Conservation (phyloP, 2,329 filamentous ascomycete genomes). For the Colletotrichum nymphaeae region DNA sequence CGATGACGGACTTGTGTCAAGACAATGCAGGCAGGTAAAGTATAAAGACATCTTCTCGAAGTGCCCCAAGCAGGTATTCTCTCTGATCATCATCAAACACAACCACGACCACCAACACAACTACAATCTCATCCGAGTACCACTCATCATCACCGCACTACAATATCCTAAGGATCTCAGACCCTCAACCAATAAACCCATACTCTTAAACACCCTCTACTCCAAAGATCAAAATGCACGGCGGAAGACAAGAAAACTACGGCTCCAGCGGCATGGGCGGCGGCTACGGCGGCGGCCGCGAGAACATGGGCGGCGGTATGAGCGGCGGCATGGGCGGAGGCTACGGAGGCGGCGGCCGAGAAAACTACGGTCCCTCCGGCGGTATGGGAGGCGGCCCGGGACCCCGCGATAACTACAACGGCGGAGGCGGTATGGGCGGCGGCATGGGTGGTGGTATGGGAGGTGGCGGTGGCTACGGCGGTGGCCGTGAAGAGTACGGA, state of each 20-base stretch:
- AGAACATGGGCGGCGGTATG: neutral
- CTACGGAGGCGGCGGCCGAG: conserved; percentile 14
- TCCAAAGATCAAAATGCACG: conserved; percentile 10
- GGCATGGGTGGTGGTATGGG: too few species aligned
- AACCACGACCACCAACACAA: neutral
- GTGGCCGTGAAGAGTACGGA: conserved; percentile 5
- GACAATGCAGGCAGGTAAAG: neutral
- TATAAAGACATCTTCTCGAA: neutral
- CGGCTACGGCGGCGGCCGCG: neutral
- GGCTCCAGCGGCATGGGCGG: conserved; percentile 24
- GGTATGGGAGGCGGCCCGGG: neutral
- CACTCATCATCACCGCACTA: neutral
- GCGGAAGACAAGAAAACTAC: conserved; percentile 32
- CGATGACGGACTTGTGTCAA: neutral
- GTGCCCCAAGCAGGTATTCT: neutral
- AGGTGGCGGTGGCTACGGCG: neutral
- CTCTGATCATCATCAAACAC: neutral
- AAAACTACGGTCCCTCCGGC: conserved; percentile 7
- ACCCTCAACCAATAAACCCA: neutral
- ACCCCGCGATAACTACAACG: neutral
- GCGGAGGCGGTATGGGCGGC: neutral
- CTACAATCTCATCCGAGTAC: neutral
- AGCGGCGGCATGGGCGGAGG: neutral
- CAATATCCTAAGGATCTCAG: neutral
- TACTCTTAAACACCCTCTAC: neutral